Evolutionary conservation across 768 basidiomycete species (phyloP), one percentile per base, ranked within the genome.

Genomic region (Podaxis sp.): DNA sequence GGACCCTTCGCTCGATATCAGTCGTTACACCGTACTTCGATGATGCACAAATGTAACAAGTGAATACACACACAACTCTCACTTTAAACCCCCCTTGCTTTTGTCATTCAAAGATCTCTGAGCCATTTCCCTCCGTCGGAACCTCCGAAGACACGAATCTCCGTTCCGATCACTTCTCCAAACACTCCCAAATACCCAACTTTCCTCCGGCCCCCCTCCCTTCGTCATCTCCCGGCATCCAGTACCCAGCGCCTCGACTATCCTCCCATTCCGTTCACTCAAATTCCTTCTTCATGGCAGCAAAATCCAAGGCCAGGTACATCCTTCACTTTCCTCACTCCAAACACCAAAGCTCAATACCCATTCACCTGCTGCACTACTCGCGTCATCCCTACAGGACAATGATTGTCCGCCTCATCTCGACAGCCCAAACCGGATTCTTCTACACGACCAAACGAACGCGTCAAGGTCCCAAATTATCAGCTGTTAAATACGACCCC

Each of bases 401-500:
- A 2, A 73, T 96, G 59, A 88, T 96, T 60, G 87, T 96, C 57
- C 90, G 93, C 53, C 82, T 96, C 67, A 87, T 96, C 63, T 96
- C 95, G 13, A 93, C 93, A 0, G 95, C 95, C 0, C 89, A 93
- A 75, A 96, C 94, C 0, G 94, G 95, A 11, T 94, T 84, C 78
- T 95, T 95, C 74, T 96, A 96, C 76, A 93, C 92, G 22, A 90
- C 90, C 2, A 84, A 88, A 65, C 84, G 95, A 22, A 76, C 88
- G 46, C 83, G 95, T 11, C 74, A 83, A 69, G 89, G 87, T 2
- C 87, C 91, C n/a, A 90, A 84, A 74, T 76, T 96, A 55, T 87
- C 91, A 7, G 88, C 91, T n/a, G 89, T 96, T 68, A 96, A 96
- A 74, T 96, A 95, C 72, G 95, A 96, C 70, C 93, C 93, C 1